Base-by-base conservation (phyloP, 1,139 yeast genomes). In the Yamadazyma dendronema region DNA sequence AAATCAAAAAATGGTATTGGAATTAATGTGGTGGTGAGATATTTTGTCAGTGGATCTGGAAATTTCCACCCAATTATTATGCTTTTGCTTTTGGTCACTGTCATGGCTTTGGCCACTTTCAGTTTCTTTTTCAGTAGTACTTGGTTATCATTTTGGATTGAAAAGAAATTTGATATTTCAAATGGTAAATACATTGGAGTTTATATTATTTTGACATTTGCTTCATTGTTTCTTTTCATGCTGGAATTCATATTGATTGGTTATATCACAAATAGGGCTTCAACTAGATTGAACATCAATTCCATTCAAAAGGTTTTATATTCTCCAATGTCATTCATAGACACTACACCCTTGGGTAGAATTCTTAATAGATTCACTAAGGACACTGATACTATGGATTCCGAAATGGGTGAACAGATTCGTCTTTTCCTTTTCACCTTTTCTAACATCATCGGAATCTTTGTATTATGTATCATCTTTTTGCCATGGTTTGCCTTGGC, bases 131-230 rank as follows among this genome's bases (percentile, higher is more conserved):
- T 86, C 56, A 71, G 86, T 29, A 84, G 83, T 49, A 81, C 83
- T 16, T 89, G 96, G 95, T 67, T 89, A 43, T 81, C 96, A 1
- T 89, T 78, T 59, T 89, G 97, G 97, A 74, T 85, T 2, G 75
- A 70, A 27, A 36, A 66, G 39, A 80, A 77, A 56, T 87, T 83
- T 52, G 41, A 56, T 19, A 59, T 73, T 32, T 50, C 77, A 1
- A 64, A 72, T 36, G 72, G 74, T 4, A 75, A 77, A 44, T 89
- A 89, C 58, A 84, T 87, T 63, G 96, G 89, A 1, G 45, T 84
- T 25, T 84, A 84, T 50, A 77, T 81, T 34, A 62, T 79, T 71
- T 73, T 82, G 49, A 70, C 82, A 0, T 63, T 49, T 49, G 71
- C 40, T 56, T 65, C 59, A 9, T 69, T 48, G 24, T 29, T 67